Base-by-base conservation (phyloP, 805 yeast genomes). In the Teunomyces gatunensis region DNA sequence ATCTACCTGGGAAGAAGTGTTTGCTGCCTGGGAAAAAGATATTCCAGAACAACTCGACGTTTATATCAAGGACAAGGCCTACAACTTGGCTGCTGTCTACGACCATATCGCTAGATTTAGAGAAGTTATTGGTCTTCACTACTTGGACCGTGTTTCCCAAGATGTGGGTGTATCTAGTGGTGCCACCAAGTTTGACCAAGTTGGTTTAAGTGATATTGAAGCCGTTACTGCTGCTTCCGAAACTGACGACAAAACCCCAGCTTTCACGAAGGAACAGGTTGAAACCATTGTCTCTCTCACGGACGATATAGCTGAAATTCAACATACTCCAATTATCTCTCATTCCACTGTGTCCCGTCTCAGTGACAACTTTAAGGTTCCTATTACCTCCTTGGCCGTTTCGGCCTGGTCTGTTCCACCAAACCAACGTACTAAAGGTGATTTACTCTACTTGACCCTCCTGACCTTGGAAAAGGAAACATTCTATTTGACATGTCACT, bases 401-500 rank as follows among this genome's bases (percentile, higher is more conserved):
- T 87, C 96, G 11, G 79, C 81, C 46, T 92, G 96, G 94, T 84
- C 87, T 54, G 89, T 89, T 11, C 85, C 92, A 27, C 72, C 84
- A 13, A 68, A 73, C 44, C 80, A 78, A 61, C 78, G 72, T 55
- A 54, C 75, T 41, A 78, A 77, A 61, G 98, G 98, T 21, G 96
- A 91, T 60, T 73, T 91, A 56, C 72, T 86, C 48, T 92, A 92
- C 65, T 72, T 94, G 58, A 80, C 80, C 47, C 74, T 83, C 36
- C 84, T 81, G 57, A 87, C 97, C 41, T 71, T 87, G 54, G 98
- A 94, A 67, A 85, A 85, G 56, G 95, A 88, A 61, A 78, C 79
- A 25, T 80, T 77, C 65, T 86, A 88, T 57, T 79, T 92, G 56
- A 89, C 97, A 6, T 84, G 92, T 49, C 82, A 84, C 47, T 77